Conservation (phyloP, 2,329 filamentous ascomycete species). For the Fusarium caatingaense region DNA sequence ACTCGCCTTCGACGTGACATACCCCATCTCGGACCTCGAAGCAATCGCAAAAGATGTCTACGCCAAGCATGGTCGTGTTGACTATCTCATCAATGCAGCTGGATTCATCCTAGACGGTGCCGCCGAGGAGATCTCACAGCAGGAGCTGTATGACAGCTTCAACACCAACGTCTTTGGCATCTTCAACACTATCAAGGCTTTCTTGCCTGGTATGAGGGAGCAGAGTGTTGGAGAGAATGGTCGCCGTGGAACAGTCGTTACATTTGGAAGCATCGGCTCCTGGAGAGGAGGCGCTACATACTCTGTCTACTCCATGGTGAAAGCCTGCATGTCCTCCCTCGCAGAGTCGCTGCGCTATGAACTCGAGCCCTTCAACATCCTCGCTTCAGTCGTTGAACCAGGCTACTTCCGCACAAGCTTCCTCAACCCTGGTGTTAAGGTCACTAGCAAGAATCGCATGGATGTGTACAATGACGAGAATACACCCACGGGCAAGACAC, state of each 20-base stretch:
- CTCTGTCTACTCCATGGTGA: conserved; percentile 58
- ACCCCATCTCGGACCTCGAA: conserved; percentile 51
- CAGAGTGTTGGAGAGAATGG: conserved; percentile 46
- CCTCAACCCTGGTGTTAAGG: conserved; percentile 52
- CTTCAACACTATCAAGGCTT: conserved; percentile 60
- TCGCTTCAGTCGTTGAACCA: conserved; percentile 59
- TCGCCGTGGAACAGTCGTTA: conserved; percentile 51
- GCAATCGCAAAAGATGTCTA: conserved; percentile 50
- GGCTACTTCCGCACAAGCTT: conserved; percentile 66
- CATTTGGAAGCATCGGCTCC: conserved; percentile 61
- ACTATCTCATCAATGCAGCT: conserved; percentile 62
- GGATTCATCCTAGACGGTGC: conserved; percentile 58
- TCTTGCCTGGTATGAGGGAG: conserved; percentile 60
- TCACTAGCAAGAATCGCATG: conserved; percentile 45
- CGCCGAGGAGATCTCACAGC: conserved; percentile 54
- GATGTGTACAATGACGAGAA: conserved; percentile 49
- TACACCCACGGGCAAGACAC: conserved; percentile 45
- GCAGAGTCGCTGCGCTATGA: conserved; percentile 58
- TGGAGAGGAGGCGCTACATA: conserved; percentile 54
- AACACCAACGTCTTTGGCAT: conserved; percentile 66
- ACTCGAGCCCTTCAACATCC: conserved; percentile 58
- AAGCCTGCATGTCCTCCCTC: conserved; percentile 59
- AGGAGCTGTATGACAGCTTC: conserved; percentile 55
- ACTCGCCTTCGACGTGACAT: conserved; percentile 61
- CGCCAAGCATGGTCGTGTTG: conserved; percentile 53